Conservation (phyloP, 805 yeast species). For the Cyberlindnera samutprakarnensis region DNA sequence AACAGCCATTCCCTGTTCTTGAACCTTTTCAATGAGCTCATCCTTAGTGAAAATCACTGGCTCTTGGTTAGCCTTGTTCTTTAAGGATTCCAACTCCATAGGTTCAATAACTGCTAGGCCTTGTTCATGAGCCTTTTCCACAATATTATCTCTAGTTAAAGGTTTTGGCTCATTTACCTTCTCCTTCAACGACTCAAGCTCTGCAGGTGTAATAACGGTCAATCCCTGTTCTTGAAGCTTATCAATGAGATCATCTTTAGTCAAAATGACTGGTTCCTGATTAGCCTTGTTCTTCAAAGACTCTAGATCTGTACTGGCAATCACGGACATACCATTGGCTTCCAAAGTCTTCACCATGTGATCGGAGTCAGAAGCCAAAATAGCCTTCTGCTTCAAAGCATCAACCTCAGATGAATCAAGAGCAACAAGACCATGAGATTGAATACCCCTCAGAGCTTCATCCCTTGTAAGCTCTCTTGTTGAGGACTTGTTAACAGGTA, state of each 20-base stretch:
- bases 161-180: constrained; percentile 1
- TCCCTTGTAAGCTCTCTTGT: constrained; percentile 7
- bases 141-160: constrained; percentile 6
- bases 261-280: background rate
- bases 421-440: constrained; percentile 13
- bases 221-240: background rate
- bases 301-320: constrained; percentile 6
- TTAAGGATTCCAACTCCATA: background rate
- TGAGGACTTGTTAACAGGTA: no score
- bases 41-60: background rate
- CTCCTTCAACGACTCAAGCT: constrained; percentile 3
- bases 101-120: constrained; percentile 22
- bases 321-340: constrained; percentile 1
- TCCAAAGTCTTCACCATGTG: background rate
- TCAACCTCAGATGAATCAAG: constrained; percentile 9
- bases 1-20: background rate
- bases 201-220: background rate
- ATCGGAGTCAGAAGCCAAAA: background rate
- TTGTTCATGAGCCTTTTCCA: constrained; percentile 19
- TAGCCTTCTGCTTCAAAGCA: constrained; percentile 7
- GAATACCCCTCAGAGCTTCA: constrained; percentile 12
- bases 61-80: background rate
- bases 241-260: background rate
- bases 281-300: background rate
- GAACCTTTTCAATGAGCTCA: background rate